Conservation (phyloP, 257 asterid genomes). For the Solanum bulbocastanum region DNA sequence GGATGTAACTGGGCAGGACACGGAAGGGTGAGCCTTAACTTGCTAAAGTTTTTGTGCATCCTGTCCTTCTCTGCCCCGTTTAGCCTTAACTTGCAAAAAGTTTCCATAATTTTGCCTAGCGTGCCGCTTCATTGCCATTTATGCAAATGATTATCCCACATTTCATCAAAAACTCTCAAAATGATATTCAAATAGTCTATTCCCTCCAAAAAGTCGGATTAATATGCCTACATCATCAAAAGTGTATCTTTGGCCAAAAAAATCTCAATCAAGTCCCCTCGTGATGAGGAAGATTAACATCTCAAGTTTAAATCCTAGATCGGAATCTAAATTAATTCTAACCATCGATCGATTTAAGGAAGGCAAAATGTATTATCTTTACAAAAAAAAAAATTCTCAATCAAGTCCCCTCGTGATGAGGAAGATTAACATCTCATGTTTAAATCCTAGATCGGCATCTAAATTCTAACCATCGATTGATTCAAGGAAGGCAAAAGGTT, state of each 20-base stretch:
- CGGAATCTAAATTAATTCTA: not conserved
- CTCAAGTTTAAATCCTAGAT: not conserved
- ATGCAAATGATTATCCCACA: not conserved
- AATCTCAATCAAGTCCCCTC: too few species aligned
- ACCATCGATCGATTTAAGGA: constrained; percentile 30
- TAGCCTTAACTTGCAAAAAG: not conserved
- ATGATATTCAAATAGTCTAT: not conserved
- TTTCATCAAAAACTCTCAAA: not conserved
- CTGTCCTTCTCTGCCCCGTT: not conserved
- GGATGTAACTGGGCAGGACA: not conserved
- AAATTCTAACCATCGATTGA: constrained; percentile 15
- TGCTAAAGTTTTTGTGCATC: not conserved
- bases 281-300: too few species aligned
- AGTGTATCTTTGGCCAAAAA: not conserved
- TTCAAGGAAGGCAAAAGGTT: constrained; percentile 25
- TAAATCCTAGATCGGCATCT: not conserved
- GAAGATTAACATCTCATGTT: not conserved
- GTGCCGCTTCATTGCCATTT: not conserved
- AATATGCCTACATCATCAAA: not conserved
- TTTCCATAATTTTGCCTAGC: not conserved
- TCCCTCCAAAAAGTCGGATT: not conserved
- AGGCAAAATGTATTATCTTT: constrained; percentile 29
- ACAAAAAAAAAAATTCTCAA: not conserved
- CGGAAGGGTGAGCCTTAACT: not conserved
- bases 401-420: too few species aligned